Conservation (phyloP, 2,329 filamentous ascomycete genomes). For the Fusarium oxysporum region DNA sequence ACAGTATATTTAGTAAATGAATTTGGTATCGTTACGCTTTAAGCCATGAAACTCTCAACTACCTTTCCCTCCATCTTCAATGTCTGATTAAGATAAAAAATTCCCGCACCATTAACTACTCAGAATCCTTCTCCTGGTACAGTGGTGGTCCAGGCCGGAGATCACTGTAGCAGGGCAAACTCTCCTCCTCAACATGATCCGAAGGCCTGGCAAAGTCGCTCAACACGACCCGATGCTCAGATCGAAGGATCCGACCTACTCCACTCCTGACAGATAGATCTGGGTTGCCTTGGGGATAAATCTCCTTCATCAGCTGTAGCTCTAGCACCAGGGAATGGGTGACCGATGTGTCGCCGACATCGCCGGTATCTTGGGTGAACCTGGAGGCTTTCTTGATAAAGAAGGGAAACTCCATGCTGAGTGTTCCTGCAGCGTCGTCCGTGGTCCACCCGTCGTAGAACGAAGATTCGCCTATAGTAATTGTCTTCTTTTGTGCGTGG, state of each 20-base stretch:
- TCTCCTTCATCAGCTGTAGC: slow-evolving; percentile 92
- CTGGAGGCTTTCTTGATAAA: slow-evolving; percentile 53
- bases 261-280: slow-evolving; percentile 83
- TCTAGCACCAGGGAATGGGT: slow-evolving; percentile 88
- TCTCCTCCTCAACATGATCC: background rate
- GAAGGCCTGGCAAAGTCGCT: slow-evolving; percentile 65
- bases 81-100: accelerated
- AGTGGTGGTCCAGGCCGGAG: slow-evolving; percentile 7
- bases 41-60: too few species aligned
- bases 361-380: slow-evolving; percentile 80
- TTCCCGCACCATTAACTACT: background rate
- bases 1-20: background rate
- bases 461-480: slow-evolving; percentile 81
- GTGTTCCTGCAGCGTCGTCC: slow-evolving; percentile 58
- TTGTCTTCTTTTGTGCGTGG: slow-evolving; percentile 67
- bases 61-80: background rate
- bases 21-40: background rate
- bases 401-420: slow-evolving; percentile 76
- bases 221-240: slow-evolving; percentile 84
- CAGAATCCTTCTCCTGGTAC: background rate
- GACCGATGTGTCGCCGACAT: slow-evolving; percentile 79
- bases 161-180: slow-evolving; percentile 13
- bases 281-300: slow-evolving; percentile 74
- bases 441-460: slow-evolving; percentile 91
- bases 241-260: slow-evolving; percentile 86